Evolutionary conservation across 2,329 filamentous ascomycete genomes (phyloP), one percentile per base, ranked within the genome.

Genomic region (Penicillium hesseltinei): DNA sequence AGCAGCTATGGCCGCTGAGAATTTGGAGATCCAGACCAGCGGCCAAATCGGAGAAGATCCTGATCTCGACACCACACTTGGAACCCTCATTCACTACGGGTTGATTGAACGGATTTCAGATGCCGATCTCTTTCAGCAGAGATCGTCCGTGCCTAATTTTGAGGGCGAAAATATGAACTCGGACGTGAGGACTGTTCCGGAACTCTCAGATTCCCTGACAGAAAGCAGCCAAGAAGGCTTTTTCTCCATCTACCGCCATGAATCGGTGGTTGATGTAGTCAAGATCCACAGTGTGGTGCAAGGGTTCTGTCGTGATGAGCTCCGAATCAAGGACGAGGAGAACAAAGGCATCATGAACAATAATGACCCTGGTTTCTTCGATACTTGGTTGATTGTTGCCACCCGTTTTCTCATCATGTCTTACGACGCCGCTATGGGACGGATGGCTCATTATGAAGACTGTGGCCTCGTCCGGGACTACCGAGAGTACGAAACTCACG

Each of bases 201-300:
- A 73, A 10, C 54, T 72, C 10, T 72, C 72, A 2, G 69, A 70
- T 27, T 74, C 72, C 0, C 60, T 70, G 35, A 71, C 71, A 3
- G 73, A 74, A 29, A 70, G 68, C 48, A 74, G 71, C 45, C 70
- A 72, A 44, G 72, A 75, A 29, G 67, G 67, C 0, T 70, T 69
- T 33, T 71, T 71, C 15, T 69, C 69, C 1, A 57, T 69, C 7
- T 72, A 71, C 46, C 66, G 66, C 17, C 69, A 60, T 21, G 64
- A 68, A 23, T 64, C 64, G 6, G 62, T 62, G 2, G 77, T 79
- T 47, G 78, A 81, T 54, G 71, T 79, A 36, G 67, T 80, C 38
- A 80, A 78, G 52, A 75, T 80, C 6, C 78, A 81, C 59, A 78
- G 73, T 29, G 78, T 80, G 2, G 77, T 80, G 1, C 78, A 81